phyloP scores from a whole-genome alignment of 371 early-diverging fungal genomes.

The Rhizopus delemar region DNA sequence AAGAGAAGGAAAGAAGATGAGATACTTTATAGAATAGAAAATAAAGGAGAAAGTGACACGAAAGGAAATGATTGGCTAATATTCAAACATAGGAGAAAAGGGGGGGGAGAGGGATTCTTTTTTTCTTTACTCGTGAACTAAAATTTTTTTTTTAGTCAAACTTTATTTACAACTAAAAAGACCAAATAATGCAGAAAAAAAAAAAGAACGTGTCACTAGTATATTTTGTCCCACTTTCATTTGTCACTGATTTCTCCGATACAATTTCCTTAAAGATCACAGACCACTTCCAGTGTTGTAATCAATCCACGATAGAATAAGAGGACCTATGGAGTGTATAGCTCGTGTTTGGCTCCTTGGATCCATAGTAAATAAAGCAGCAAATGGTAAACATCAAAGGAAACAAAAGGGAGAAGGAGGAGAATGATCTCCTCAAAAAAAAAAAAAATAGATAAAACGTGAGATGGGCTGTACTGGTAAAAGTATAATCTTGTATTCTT shows the following conservation, averaged over 20 bases:
- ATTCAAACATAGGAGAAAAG: slow-evolving; percentile 12
- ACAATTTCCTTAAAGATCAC: background rate
- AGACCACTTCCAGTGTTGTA: too few species aligned
- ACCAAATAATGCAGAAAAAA: slow-evolving; percentile 9
- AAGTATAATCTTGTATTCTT: too few species aligned
- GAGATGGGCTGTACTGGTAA: too few species aligned
- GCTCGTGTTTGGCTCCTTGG: too few species aligned
- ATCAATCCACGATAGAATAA: too few species aligned
- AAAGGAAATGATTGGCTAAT: slow-evolving; percentile 11
- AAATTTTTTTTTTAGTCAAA: background rate
- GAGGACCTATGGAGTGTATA: too few species aligned
- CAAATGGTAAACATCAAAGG: too few species aligned
- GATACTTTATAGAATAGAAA: slow-evolving; percentile 6
- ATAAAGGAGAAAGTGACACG: slow-evolving; percentile 9
- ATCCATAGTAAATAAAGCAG: too few species aligned
- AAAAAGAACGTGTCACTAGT: slow-evolving; percentile 26
- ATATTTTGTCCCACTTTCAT: slow-evolving; percentile 19
- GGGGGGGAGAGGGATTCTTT: background rate
- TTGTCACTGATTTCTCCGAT: slow-evolving; percentile 30
- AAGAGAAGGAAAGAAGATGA: slow-evolving; percentile 10
- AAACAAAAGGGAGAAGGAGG: too few species aligned
- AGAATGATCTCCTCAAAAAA: too few species aligned
- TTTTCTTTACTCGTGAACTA: background rate
- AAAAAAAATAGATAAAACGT: too few species aligned
- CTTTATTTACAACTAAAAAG: slow-evolving; percentile 17